phyloP scores from a whole-genome alignment of 805 yeast genomes.

The Kuraishia piskuri region DNA sequence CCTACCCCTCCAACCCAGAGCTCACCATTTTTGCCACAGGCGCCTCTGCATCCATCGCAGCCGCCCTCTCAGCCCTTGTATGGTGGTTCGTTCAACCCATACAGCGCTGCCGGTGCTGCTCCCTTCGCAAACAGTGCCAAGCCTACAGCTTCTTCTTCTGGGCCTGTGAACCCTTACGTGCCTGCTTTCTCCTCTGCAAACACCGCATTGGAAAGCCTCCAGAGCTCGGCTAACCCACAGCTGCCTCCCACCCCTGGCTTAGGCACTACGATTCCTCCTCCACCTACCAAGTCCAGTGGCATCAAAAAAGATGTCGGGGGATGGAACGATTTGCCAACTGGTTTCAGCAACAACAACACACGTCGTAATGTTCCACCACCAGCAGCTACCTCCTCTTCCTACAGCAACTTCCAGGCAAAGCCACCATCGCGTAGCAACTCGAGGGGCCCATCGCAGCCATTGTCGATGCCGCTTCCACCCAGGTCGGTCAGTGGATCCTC shows the following conservation, averaged over 20 bases:
- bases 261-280: conserved; percentile 5
- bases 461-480: conserved; percentile 22
- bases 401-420: conserved; percentile 11
- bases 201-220: conserved; percentile 24
- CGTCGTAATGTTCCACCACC: conserved; percentile 17
- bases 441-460: conserved; percentile 21
- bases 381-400: conserved; percentile 16
- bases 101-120: conserved; percentile 4
- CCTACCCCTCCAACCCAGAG: conserved; percentile 5
- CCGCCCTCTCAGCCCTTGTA: not conserved
- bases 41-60: not conserved
- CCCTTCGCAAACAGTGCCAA: conserved; percentile 5
- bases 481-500: conserved; percentile 11
- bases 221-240: conserved; percentile 8
- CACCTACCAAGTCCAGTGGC: conserved; percentile 17
- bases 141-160: not conserved
- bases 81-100: not conserved
- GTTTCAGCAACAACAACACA: conserved; percentile 11
- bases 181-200: conserved; percentile 19
- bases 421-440: conserved; percentile 10
- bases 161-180: conserved; percentile 16
- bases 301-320: conserved; percentile 48
- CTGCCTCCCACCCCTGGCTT: conserved; percentile 9
- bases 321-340: conserved; percentile 62
- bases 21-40: conserved; percentile 6